A percentile compares a stretch with the other conserved stretches of the same genome.
Conservation (phyloP, 495 filamentous ascomycete species). For the Xylaria palmicola region DNA sequence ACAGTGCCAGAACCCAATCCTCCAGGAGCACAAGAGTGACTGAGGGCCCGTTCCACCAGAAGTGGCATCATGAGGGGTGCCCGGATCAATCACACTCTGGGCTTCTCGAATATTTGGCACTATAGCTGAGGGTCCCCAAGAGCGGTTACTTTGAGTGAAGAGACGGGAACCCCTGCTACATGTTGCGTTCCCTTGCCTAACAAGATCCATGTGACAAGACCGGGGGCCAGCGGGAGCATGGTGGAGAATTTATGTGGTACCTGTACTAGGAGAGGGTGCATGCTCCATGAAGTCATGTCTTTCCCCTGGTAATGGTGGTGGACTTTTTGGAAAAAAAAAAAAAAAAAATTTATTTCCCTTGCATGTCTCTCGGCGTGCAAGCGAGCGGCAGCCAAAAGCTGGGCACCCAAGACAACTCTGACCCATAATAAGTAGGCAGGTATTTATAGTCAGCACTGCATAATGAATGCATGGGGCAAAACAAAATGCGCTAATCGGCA, state of each 20-base stretch:
- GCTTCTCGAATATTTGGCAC: conserved; percentile 1
- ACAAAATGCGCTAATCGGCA: not conserved
- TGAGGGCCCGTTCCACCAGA: not conserved
- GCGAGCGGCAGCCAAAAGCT: not conserved
- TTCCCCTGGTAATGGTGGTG: not conserved
- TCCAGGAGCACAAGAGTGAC: conserved; percentile 4
- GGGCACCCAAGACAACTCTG: not conserved
- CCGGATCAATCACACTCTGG: not conserved
- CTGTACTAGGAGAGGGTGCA: not conserved
- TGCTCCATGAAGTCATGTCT: conserved; percentile 2
- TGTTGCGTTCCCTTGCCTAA: not conserved
- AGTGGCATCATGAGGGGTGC: conserved; percentile 9
- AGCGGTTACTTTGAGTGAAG: not conserved
- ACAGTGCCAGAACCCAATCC: conserved; percentile 9
- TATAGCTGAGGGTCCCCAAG: not conserved
- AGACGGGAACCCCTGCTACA: conserved; percentile 1
- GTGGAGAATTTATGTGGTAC: conserved; percentile 8
- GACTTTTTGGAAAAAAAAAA: too few species aligned
- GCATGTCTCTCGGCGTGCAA: not conserved
- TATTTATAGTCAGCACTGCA: conserved; percentile 5
- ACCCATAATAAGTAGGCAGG: too few species aligned
- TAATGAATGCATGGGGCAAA: not conserved
- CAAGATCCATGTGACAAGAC: conserved; percentile 1
- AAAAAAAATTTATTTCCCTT: not conserved
- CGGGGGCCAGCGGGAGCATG: not conserved